phyloP scores from a whole-genome alignment of 2,329 filamentous ascomycete species.

The Neonectria magnoliae region DNA sequence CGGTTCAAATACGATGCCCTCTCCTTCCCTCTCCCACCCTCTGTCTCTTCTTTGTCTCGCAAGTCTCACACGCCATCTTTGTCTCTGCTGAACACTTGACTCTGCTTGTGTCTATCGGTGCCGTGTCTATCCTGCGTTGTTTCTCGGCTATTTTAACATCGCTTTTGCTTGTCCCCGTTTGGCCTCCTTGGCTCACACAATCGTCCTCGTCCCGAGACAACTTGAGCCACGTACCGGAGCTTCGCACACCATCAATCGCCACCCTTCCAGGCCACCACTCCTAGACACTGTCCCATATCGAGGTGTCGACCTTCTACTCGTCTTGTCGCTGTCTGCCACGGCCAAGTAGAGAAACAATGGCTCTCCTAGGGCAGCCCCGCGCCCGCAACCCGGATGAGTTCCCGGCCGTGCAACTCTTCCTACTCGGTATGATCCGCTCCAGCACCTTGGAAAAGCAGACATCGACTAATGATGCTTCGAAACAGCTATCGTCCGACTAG shows the following conservation, averaged over 20 bases:
- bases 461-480: conserved; percentile 28
- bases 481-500: conserved; percentile 87
- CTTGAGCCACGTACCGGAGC: not conserved
- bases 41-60: conserved; percentile 4
- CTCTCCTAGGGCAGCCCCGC: conserved; percentile 60
- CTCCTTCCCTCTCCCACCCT: conserved; percentile 36
- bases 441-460: not conserved
- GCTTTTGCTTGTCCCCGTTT: conserved; percentile 8
- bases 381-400: conserved; percentile 77
- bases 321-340: conserved; percentile 55
- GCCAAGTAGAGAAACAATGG: conserved; percentile 58
- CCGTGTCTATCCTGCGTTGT: not conserved
- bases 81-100: conserved; percentile 5
- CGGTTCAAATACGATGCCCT: conserved; percentile 42
- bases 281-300: not conserved
- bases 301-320: conserved; percentile 40
- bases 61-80: conserved; percentile 3
- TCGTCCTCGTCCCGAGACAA: conserved; percentile 12
- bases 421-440: conserved; percentile 72
- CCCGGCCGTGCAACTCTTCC: conserved; percentile 82
- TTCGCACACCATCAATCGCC: not conserved
- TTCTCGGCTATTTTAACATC: conserved; percentile 24
- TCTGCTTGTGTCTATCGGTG: conserved; percentile 21
- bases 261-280: not conserved
- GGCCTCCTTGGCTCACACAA: conserved; percentile 11